A percentile compares a stretch with the other conserved stretches of the same genome.
These are phyloP conservation scores for Kitagawia praeruptora DNA, from an alignment of 129 eudicot genomes.

Conservation along the genomic window DNA sequence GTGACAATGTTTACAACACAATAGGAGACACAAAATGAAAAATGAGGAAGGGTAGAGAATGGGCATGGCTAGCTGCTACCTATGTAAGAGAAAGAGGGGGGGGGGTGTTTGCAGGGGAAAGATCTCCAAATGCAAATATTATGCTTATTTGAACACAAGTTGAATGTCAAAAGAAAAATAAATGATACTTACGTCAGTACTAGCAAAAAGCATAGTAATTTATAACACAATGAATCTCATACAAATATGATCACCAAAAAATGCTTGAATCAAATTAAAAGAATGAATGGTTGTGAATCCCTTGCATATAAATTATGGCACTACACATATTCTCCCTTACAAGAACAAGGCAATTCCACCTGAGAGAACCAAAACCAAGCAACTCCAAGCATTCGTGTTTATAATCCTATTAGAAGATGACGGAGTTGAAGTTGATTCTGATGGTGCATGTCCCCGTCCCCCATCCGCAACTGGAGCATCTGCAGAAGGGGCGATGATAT, in stretches of 20 bases:
- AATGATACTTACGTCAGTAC: background rate
- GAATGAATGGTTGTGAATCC: conserved; percentile 13
- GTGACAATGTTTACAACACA: background rate
- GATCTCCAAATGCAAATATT: too few relatives aligned
- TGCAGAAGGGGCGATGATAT: conserved; percentile 50
- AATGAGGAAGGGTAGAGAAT: background rate
- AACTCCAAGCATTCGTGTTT: conserved; percentile 27
- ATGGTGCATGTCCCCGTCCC: conserved; percentile 25
- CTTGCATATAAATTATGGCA: conserved; percentile 9
- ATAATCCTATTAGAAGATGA: conserved; percentile 22
- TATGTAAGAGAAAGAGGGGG: too few relatives aligned
- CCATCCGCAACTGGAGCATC: conserved; percentile 49
- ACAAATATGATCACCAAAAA: conserved; percentile 16
- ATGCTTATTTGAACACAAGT: background rate
- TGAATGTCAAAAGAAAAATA: background rate
- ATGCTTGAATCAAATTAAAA: conserved; percentile 7
- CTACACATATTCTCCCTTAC: conserved; percentile 17
- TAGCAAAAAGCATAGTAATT: background rate
- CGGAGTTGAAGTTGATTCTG: conserved; percentile 16
- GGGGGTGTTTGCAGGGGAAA: too few relatives aligned
- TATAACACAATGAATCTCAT: conserved; percentile 24
- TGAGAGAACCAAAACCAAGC: conserved; percentile 25
- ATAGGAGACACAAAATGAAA: background rate
- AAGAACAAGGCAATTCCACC: conserved; percentile 32
- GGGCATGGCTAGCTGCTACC: background rate